Conservation (phyloP, 768 basidiomycete genomes). For the Lactarius evosmus region DNA sequence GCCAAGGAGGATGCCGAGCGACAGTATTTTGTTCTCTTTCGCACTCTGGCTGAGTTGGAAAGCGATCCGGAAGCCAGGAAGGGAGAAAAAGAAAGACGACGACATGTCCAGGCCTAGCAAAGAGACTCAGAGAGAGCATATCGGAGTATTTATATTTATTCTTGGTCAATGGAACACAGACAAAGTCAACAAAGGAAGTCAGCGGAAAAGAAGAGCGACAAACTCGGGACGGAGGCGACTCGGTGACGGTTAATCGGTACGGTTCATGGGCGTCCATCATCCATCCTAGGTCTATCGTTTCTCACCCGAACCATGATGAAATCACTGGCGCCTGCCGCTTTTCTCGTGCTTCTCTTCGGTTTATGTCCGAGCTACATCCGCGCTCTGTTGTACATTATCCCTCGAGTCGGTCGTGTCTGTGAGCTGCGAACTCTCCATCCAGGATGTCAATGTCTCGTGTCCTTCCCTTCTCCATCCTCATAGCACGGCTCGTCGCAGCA, state of each 20-base stretch:
- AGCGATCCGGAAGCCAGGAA: background rate
- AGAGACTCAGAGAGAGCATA: background rate
- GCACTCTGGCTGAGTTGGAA: background rate
- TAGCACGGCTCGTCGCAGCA: background rate
- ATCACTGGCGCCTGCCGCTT: background rate
- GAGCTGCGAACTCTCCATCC: background rate
- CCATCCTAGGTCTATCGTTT: background rate
- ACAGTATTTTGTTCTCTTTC: conserved; percentile 19
- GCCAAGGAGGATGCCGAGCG: conserved; percentile 18
- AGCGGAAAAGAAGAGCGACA: background rate
- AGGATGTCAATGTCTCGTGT: background rate
- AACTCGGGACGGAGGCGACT: too few relatives aligned
- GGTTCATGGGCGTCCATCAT: too few relatives aligned
- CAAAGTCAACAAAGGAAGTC: too few relatives aligned
- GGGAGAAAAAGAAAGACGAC: background rate
- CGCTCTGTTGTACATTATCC: background rate
- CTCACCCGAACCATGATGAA: background rate
- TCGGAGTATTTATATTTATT: background rate
- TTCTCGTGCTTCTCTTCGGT: background rate
- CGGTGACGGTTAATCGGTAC: too few relatives aligned
- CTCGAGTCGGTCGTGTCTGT: background rate
- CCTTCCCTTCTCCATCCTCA: conserved; percentile 1
- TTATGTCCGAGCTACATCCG: background rate
- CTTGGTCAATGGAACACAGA: background rate
- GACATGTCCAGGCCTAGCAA: background rate